Base-by-base conservation (phyloP, 805 yeast species). In the Debaryomyces prosopidis region DNA sequence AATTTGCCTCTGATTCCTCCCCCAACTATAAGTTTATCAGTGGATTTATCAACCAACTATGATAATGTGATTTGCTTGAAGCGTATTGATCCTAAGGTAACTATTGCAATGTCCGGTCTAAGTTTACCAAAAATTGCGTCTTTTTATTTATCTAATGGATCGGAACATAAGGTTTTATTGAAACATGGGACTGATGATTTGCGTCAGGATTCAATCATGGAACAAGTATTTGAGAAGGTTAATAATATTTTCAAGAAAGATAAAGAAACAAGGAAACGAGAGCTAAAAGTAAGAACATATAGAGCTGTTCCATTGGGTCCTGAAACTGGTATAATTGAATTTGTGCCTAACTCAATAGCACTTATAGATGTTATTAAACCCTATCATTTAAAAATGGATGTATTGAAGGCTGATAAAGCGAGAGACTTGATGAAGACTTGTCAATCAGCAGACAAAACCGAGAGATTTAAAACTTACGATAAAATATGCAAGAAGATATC, bases 201-300 rank as follows among this genome's bases (percentile, higher is more conserved):
- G 42, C 71, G 98, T 42, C 99, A 95, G 65, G 99, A 94, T 66
- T 87, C 96, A 0, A 89, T 94, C 45, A 95, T 94, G 99, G 95
- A 92, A 62, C 98, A 94, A 60, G 98, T 92, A 1, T 94, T 95
- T 63, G 85, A 78, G 16, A 88, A 90, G 56, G 96, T 90, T 12
- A 90, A 91, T 57, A 65, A 71, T 11, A 77, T 89, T 31, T 74
- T 92, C 44, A 62, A 54, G 9, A 68, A 68, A 18, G 82, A 87
- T 56, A 73, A 74, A 42, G 79, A 78, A 27, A 74, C 92, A 0
- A 62, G 82, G 19, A 74, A 68, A 41, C 63, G 91, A n/a, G 64
- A 71, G 1, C 67, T 92, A 46, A 70, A 77, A 3, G 78, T 94
- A 1, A 68, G 96, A 40, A 90, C 97, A 0, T 94, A 94, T 65